Conservation (phyloP, 768 basidiomycete genomes). For the Russula griseocarnosa region DNA sequence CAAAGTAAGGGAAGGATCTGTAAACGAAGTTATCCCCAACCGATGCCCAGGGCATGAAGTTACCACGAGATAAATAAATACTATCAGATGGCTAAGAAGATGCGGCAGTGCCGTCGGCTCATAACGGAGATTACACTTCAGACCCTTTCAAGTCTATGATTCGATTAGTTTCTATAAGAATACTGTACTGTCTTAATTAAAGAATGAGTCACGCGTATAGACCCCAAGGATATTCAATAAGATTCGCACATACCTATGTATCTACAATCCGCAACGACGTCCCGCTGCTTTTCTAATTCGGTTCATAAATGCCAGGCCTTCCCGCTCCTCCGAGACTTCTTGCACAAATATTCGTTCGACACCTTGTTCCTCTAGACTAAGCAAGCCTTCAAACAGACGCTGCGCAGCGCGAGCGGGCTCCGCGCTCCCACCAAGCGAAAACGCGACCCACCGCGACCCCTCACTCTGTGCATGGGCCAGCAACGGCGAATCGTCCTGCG, state of each 20-base stretch:
- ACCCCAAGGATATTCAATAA: not conserved
- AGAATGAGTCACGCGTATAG: not conserved
- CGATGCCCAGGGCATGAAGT: not conserved
- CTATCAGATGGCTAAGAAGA: not conserved
- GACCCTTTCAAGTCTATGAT: not conserved
- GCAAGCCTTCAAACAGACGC: constrained; percentile 80
- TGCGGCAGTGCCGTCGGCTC: not conserved
- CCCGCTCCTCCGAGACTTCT: constrained; percentile 70
- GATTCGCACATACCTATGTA: constrained; percentile 20
- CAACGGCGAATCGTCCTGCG: constrained; percentile 54
- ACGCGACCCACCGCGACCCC: constrained; percentile 53
- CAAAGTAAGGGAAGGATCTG: not conserved
- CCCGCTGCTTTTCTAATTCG: constrained; percentile 83
- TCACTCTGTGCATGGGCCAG: constrained; percentile 31
- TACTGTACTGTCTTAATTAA: constrained; percentile 7
- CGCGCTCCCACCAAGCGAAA: constrained; percentile 43
- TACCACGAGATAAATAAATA: not conserved
- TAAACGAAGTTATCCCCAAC: not conserved
- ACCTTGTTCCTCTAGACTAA: constrained; percentile 69
- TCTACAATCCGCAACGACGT: constrained; percentile 34
- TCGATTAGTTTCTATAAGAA: constrained; percentile 1
- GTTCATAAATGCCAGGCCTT: constrained; percentile 95
- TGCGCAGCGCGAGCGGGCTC: constrained; percentile 71
- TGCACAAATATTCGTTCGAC: constrained; percentile 85
- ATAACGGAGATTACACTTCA: not conserved